phyloP scores from a whole-genome alignment of 495 filamentous ascomycete species.

The Penicillium samsonianum region DNA sequence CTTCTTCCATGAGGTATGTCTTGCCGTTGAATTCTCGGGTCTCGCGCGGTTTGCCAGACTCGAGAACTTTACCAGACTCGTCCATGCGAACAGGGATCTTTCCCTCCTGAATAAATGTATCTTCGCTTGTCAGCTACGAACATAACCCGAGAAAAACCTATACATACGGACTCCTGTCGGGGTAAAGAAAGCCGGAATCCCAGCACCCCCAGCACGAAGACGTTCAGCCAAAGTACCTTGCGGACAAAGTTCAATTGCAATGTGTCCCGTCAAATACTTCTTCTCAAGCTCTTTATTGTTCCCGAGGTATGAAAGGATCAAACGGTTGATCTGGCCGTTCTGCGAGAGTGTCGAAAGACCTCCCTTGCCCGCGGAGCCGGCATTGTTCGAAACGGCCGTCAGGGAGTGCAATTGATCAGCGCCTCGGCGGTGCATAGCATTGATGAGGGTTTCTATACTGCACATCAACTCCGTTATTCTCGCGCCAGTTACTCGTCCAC shows the following conservation, averaged over 20 bases:
- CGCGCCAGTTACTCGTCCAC: not conserved
- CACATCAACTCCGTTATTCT: not conserved
- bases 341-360: conserved; percentile 80
- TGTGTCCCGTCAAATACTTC: conserved; percentile 79
- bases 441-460: conserved; percentile 69
- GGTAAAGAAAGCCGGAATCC: conserved; percentile 90
- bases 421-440: conserved; percentile 67
- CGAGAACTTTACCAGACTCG: conserved; percentile 67
- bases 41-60: conserved; percentile 74
- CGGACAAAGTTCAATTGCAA: conserved; percentile 83
- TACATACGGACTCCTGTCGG: conserved; percentile 72
- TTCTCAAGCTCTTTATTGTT: conserved; percentile 86
- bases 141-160: not conserved
- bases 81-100: conserved; percentile 79
- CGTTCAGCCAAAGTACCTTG: conserved; percentile 89
- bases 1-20: conserved; percentile 81
- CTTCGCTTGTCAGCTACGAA: conserved; percentile 17
- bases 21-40: conserved; percentile 84
- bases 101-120: conserved; percentile 79
- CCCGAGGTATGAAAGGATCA: conserved; percentile 84
- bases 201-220: conserved; percentile 78
- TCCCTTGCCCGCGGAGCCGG: conserved; percentile 70
- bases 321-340: conserved; percentile 76
- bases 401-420: conserved; percentile 68
- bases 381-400: conserved; percentile 91